Percentiles rank a stretch among this genome's conserved stretches.
phyloP scores from a whole-genome alignment of 2,329 filamentous ascomycete species.

The Microcera coccophila region DNA sequence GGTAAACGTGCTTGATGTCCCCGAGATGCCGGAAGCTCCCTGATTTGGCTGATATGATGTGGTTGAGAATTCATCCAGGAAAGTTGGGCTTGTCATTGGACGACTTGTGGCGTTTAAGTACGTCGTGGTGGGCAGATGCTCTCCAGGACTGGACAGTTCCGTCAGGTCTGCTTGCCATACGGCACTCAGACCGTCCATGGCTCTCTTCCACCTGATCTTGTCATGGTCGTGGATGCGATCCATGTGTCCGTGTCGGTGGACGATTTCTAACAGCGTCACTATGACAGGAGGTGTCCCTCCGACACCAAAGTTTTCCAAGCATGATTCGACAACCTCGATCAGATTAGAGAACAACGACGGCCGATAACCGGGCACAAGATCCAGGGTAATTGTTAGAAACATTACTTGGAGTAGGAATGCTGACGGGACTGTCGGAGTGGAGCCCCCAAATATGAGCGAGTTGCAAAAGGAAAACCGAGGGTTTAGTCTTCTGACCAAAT shows the following conservation, averaged over 20 bases:
- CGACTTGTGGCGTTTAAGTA: slow-evolving; percentile 16
- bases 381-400: slow-evolving; percentile 36
- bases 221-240: slow-evolving; percentile 34
- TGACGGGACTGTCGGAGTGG: slow-evolving; percentile 33
- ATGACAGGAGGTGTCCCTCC: slow-evolving; percentile 34
- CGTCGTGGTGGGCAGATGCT: slow-evolving; percentile 14
- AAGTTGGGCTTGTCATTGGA: slow-evolving; percentile 16
- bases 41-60: slow-evolving; percentile 22
- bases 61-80: slow-evolving; percentile 29
- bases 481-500: slow-evolving; percentile 33
- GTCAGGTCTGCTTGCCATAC: slow-evolving; percentile 22
- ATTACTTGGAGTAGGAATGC: slow-evolving; percentile 36
- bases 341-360: slow-evolving; percentile 36
- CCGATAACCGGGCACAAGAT: slow-evolving; percentile 30
- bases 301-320: slow-evolving; percentile 31
- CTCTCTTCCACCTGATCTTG: slow-evolving; percentile 29
- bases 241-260: slow-evolving; percentile 29
- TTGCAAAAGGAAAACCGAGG: slow-evolving; percentile 37
- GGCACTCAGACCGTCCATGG: slow-evolving; percentile 24
- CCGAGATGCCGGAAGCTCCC: slow-evolving; percentile 19
- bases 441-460: slow-evolving; percentile 34
- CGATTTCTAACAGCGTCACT: slow-evolving; percentile 33
- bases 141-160: slow-evolving; percentile 10
- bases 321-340: slow-evolving; percentile 34
- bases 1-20: slow-evolving; percentile 21